Base-by-base conservation (phyloP, 139 green algal genomes). In the Ettlia oleoabundans region DNA sequence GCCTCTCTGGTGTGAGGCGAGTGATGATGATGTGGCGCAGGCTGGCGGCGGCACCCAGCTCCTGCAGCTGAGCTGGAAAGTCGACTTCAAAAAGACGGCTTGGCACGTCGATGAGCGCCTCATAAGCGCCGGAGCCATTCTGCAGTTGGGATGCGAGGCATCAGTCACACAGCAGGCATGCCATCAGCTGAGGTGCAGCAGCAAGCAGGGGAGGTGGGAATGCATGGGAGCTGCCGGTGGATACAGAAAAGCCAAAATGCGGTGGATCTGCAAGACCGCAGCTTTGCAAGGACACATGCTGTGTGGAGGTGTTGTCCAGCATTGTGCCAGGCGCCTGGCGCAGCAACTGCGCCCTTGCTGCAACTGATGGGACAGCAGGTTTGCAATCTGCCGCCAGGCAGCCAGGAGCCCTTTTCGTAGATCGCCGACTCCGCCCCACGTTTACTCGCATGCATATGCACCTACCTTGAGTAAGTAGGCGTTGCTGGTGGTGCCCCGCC, bases 401-500 rank as follows among this genome's bases (percentile, higher is more conserved):
- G 47, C 47, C 13, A 58, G 47, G 47, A n/a, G n/a, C n/a, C n/a
- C n/a, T n/a, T n/a, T n/a, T n/a, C n/a, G n/a, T n/a, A n/a, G n/a
- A n/a, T n/a, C n/a, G n/a, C n/a, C n/a, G n/a, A n/a, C n/a, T n/a
- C n/a, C n/a, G n/a, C n/a, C n/a, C n/a, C n/a, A n/a, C n/a, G n/a
- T n/a, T n/a, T n/a, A n/a, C n/a, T n/a, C n/a, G n/a, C n/a, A n/a
- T n/a, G n/a, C n/a, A n/a, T n/a, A n/a, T n/a, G n/a, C n/a, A n/a
- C n/a, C n/a, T n/a, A 88, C 87, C 68, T 88, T 86, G 69, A 98
- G 80, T 3, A 98, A 66, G 87, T 98, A 98, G n/a, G 66, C 80
- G 85, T 98, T 98, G 61, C 97, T 95, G 1, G 92, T 96, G 33
- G 94, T 98, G 62, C 96, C 96, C 7, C 85, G 82, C 38, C 95